Evolutionary conservation across 1,284 basidiomycete species (phyloP).

Genomic region (Marasmius tenuissimus): DNA sequence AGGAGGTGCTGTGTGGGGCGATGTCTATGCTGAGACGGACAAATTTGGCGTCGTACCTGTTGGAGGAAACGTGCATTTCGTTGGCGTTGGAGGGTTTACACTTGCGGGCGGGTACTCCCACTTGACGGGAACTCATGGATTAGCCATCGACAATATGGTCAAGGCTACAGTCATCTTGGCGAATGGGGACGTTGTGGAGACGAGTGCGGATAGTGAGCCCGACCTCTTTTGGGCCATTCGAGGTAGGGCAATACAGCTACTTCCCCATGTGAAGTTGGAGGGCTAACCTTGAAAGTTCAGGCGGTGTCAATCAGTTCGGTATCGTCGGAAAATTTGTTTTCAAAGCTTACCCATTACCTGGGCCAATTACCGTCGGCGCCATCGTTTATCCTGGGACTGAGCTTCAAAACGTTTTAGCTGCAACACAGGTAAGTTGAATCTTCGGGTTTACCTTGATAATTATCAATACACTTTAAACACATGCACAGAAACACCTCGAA

Average conservation of each 20-base stretch:
- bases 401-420: slow-evolving; percentile 11
- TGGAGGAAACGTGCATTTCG: slow-evolving; percentile 1
- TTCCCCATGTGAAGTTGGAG: background rate
- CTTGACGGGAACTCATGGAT: slow-evolving; percentile 24
- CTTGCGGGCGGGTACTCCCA: slow-evolving; percentile 28
- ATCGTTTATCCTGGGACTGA: slow-evolving; percentile 17
- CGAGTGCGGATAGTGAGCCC: slow-evolving; percentile 19
- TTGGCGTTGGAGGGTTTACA: slow-evolving; percentile 12
- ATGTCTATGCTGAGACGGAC: slow-evolving; percentile 14
- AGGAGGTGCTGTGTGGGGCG: slow-evolving; percentile 17
- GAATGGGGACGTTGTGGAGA: slow-evolving; percentile 27
- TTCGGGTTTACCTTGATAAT: background rate
- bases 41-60: slow-evolving; percentile 15
- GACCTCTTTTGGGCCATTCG: slow-evolving; percentile 27
- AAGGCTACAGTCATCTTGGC: slow-evolving; percentile 31
- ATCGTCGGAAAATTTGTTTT: slow-evolving; percentile 44
- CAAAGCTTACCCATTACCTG: slow-evolving; percentile 25
- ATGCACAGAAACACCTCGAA: background rate
- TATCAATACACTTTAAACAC: background rate
- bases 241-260: slow-evolving; percentile 10
- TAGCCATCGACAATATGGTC: slow-evolving; percentile 31
- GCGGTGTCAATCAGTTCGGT: slow-evolving; percentile 49
- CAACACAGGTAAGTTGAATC: slow-evolving; percentile 8
- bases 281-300: slow-evolving; percentile 17
- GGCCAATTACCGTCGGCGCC: slow-evolving; percentile 21